Evolutionary conservation across 441 rosid species (phyloP).

Genomic region (Gossypium schwendimanii): DNA sequence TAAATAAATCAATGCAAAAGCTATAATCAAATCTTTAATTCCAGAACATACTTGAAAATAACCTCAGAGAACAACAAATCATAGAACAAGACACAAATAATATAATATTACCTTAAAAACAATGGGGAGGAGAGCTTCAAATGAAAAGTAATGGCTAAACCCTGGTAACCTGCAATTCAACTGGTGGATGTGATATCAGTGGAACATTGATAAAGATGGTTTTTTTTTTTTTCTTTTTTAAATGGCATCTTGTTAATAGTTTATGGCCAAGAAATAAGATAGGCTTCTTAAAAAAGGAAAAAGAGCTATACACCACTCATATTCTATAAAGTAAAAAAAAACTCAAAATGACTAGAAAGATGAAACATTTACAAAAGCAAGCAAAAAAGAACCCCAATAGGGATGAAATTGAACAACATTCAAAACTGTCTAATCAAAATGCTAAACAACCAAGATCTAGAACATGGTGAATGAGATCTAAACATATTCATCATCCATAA

Average conservation of each 20-base stretch:
- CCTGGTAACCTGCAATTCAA: neutral
- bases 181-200: neutral
- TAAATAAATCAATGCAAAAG: neutral
- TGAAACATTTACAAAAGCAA: neutral
- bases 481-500: no score
- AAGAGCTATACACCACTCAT: neutral
- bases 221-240: neutral
- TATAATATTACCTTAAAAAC: neutral
- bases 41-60: neutral
- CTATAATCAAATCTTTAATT: neutral
- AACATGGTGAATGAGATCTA: no score
- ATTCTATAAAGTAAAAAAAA: slow-evolving; percentile 1
- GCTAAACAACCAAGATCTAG: no score
- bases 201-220: neutral
- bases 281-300: no score
- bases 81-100: neutral
- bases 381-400: no score
- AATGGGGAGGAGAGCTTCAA: neutral
- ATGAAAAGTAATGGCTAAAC: neutral
- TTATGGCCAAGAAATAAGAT: neutral
- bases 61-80: neutral
- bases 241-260: neutral
- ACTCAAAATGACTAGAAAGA: neutral
- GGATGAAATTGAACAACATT: no score
- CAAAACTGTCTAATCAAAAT: no score